Conservation (phyloP, 345 rosid genomes). For the Gossypium ekmanianum region DNA sequence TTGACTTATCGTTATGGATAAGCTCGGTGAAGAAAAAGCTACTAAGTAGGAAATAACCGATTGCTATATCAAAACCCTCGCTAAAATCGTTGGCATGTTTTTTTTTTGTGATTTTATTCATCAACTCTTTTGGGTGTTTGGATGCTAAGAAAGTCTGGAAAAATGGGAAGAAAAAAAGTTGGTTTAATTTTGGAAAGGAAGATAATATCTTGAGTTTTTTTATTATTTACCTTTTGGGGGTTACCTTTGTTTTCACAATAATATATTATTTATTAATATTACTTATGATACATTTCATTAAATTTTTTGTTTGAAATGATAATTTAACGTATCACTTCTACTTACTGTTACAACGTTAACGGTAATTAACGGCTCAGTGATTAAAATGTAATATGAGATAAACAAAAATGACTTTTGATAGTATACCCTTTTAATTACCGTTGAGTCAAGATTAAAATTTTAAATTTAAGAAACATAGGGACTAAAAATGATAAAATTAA, state of each 20-base stretch:
- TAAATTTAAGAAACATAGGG: too few species aligned
- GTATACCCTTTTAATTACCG: too few species aligned
- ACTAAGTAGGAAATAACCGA: too few species aligned
- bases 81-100: slow-evolving; percentile 24
- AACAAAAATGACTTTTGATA: too few species aligned
- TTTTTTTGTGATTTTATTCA: not conserved
- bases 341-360: too few species aligned
- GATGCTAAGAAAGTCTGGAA: rapidly evolving
- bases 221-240: not conserved
- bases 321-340: too few species aligned
- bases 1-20: slow-evolving; percentile 95
- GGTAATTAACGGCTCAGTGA: rapidly evolving
- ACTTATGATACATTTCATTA: not conserved
- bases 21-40: slow-evolving; percentile 66
- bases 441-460: too few species aligned
- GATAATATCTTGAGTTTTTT: not conserved
- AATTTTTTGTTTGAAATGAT: too few species aligned
- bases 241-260: not conserved
- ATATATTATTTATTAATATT: not conserved
- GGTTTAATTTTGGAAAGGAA: not conserved
- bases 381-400: too few species aligned
- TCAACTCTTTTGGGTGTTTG: not conserved
- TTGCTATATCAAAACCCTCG: too few species aligned
- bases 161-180: not conserved
- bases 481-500: too few species aligned